Conservation (phyloP, 352 stramenopile genomes). For the Aphanomyces astaci region DNA sequence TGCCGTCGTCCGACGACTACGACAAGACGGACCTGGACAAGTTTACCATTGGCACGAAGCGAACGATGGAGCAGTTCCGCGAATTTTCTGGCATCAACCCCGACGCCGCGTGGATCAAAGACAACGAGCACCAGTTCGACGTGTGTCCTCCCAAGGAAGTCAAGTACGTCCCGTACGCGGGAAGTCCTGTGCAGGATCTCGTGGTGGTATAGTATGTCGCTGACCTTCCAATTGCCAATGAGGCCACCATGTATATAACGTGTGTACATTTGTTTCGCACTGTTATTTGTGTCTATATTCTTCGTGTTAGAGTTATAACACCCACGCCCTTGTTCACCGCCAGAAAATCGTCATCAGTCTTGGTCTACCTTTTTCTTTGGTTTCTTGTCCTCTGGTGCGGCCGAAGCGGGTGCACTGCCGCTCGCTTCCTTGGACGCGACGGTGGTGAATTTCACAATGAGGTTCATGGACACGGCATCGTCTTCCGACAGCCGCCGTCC, state of each 20-base stretch:
- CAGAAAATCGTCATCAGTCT: neutral
- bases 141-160: constrained; percentile 48
- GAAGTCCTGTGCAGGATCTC: neutral
- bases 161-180: constrained; percentile 55
- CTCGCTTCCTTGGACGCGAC: constrained; percentile 17
- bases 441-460: constrained; percentile 64
- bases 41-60: constrained; percentile 63
- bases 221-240: too few species aligned
- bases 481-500: constrained; percentile 63
- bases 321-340: neutral
- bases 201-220: neutral
- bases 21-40: constrained; percentile 59
- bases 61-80: constrained; percentile 67
- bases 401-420: neutral
- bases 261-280: too few species aligned
- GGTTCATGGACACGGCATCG: constrained; percentile 49
- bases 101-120: constrained; percentile 42
- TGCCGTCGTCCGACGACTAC: constrained; percentile 58
- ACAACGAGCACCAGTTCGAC: constrained; percentile 54
- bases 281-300: neutral
- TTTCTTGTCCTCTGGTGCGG: constrained; percentile 14
- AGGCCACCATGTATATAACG: too few species aligned
- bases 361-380: constrained; percentile 12
- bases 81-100: constrained; percentile 77
- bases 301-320: neutral